phyloP scores from a whole-genome alignment of 257 asterid species.

The Thymus mandschuricus region DNA sequence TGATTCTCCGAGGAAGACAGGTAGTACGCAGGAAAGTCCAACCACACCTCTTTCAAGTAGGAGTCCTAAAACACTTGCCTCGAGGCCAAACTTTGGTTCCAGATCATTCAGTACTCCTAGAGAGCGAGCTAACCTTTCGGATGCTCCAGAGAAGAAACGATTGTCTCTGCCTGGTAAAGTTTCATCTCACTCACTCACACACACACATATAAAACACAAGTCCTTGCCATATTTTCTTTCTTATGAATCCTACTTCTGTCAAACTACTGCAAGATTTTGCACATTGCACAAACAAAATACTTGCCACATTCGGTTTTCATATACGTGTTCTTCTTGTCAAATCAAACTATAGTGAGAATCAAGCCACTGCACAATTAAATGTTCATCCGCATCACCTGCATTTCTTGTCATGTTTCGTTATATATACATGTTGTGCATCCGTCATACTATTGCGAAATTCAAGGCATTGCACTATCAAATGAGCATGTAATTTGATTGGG shows the following conservation, averaged over 20 bases:
- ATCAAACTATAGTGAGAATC: conserved; percentile 14
- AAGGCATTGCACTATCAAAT: neutral
- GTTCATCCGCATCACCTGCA: neutral
- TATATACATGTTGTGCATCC: neutral
- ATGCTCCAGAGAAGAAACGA: conserved; percentile 71
- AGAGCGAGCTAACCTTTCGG: conserved; percentile 61
- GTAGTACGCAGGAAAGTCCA: conserved; percentile 44
- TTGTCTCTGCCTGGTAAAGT: conserved; percentile 64
- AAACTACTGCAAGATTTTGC: no score
- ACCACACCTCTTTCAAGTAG: conserved; percentile 35
- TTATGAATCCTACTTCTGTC: no score
- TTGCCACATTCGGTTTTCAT: neutral
- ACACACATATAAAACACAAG: neutral
- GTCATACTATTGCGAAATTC: neutral
- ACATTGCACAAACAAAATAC: no score
- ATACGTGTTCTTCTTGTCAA: neutral
- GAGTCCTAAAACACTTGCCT: conserved; percentile 42
- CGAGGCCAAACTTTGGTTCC: conserved; percentile 45
- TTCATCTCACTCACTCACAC: conserved; percentile 20
- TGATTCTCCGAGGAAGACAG: conserved; percentile 55
- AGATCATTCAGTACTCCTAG: conserved; percentile 78
- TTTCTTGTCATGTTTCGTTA: neutral
- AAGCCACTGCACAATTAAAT: neutral
- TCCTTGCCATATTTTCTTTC: neutral
- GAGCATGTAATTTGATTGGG: conserved; percentile 5